Evolutionary conservation across 371 early-diverging fungal genomes (phyloP).

Genomic region (Conidiobolus incongruus): DNA sequence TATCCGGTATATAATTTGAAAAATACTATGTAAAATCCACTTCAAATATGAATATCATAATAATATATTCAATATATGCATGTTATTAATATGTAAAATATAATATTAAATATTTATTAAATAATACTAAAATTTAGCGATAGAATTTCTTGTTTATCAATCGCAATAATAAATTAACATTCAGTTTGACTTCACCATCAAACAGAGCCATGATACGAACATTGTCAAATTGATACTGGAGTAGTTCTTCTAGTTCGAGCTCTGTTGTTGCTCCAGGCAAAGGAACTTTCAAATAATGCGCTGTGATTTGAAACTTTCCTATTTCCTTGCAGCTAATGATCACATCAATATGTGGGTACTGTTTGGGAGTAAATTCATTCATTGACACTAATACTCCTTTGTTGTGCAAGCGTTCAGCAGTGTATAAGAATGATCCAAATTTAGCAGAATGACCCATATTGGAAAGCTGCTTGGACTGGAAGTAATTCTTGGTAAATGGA

Average conservation of each 20-base stretch:
- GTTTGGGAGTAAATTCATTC: constrained; percentile 51
- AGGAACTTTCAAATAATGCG: constrained; percentile 49
- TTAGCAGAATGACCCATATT: constrained; percentile 68
- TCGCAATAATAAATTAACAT: constrained; percentile 81
- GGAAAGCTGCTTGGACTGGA: constrained; percentile 66
- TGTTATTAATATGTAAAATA: too few species aligned
- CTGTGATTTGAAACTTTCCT: constrained; percentile 72
- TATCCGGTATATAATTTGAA: too few species aligned
- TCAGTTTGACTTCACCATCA: constrained; percentile 78
- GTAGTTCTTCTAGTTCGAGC: constrained; percentile 72
- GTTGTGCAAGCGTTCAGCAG: constrained; percentile 76
- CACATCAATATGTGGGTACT: constrained; percentile 69
- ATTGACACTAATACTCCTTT: constrained; percentile 81
- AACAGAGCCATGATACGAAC: constrained; percentile 70
- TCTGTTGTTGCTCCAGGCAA: constrained; percentile 53
- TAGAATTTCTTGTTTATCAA: constrained; percentile 88
- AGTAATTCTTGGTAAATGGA: constrained; percentile 86
- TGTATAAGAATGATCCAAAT: constrained; percentile 95
- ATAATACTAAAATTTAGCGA: neutral
- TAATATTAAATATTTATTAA: too few species aligned
- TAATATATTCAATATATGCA: too few species aligned
- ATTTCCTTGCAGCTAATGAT: constrained; percentile 78
- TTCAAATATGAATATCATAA: too few species aligned
- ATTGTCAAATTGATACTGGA: constrained; percentile 84
- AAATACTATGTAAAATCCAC: too few species aligned